Evolutionary conservation across 148 eudicot genomes (phyloP).

Genomic region (Nepenthes gracilis): DNA sequence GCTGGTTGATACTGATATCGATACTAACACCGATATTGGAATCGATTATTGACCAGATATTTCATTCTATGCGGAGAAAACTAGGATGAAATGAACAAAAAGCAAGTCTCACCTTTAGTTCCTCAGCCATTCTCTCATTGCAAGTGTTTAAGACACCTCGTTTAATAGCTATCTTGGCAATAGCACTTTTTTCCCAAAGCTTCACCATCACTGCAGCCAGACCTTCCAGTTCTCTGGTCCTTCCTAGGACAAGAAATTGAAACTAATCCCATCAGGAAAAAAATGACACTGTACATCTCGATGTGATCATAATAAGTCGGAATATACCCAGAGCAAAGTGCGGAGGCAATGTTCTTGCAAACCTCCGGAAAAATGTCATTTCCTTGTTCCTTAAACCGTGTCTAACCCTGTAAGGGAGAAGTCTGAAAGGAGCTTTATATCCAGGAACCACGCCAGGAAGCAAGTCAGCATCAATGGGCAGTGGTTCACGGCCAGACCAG

Average conservation of each 20-base stretch:
- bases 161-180: constrained; percentile 96
- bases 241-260: constrained; percentile 37
- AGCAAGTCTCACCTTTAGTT: constrained; percentile 51
- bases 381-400: constrained; percentile 44
- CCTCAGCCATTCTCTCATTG: constrained; percentile 91
- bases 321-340: constrained; percentile 92
- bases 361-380: constrained; percentile 50
- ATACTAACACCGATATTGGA: no score
- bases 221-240: constrained; percentile 88
- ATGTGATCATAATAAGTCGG: neutral
- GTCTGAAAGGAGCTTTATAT: constrained; percentile 70
- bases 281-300: neutral
- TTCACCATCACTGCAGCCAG: constrained; percentile 83
- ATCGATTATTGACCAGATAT: no score
- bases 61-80: no score
- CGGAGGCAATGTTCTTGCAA: constrained; percentile 71
- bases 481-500: constrained; percentile 77
- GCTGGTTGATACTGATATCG: no score
- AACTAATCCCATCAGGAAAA: constrained; percentile 6
- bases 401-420: constrained; percentile 60
- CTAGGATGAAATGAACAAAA: neutral
- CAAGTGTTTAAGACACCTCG: constrained; percentile 77
- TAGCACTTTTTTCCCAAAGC: constrained; percentile 85
- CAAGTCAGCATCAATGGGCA: constrained; percentile 93
- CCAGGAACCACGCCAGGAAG: constrained; percentile 60